phyloP scores from a whole-genome alignment of 164 flowering plant genomes.

The Chloranthus sessilifolius region DNA sequence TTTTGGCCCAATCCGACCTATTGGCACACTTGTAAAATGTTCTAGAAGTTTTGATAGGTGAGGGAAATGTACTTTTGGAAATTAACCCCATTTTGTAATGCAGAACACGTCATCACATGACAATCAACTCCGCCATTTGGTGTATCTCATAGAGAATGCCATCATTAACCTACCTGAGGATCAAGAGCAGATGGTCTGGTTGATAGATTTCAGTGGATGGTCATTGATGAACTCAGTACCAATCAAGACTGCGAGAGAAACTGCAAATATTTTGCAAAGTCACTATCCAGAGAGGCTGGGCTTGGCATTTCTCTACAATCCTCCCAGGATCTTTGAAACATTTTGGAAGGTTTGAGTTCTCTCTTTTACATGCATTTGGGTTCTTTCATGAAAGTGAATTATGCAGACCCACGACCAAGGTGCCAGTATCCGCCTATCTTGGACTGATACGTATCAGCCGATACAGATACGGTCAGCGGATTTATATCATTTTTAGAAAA shows the following conservation, averaged over 20 bases:
- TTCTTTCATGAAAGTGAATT: too few relatives aligned
- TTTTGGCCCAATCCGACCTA: too few relatives aligned
- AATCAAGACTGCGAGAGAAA: slow-evolving; percentile 70
- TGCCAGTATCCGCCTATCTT: too few relatives aligned
- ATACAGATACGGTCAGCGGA: too few relatives aligned
- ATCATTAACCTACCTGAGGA: slow-evolving; percentile 80
- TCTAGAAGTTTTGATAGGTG: neutral
- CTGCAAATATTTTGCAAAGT: slow-evolving; percentile 62
- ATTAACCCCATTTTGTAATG: slow-evolving; percentile 8
- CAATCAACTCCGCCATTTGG: slow-evolving; percentile 78
- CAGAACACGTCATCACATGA: slow-evolving; percentile 78
- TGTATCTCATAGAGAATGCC: slow-evolving; percentile 88
- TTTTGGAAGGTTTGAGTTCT: slow-evolving; percentile 79
- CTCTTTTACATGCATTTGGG: neutral
- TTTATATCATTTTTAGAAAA: too few relatives aligned
- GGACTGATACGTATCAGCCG: too few relatives aligned
- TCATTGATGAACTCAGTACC: slow-evolving; percentile 59
- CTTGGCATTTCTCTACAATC: slow-evolving; percentile 83
- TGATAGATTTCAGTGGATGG: slow-evolving; percentile 93
- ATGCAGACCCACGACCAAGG: too few relatives aligned
- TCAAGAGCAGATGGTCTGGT: slow-evolving; percentile 92
- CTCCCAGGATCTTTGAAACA: slow-evolving; percentile 86
- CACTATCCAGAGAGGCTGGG: slow-evolving; percentile 93
- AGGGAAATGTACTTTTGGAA: neutral
- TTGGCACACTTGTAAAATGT: too few relatives aligned